These are phyloP conservation scores for Puccinia triticina DNA, from an alignment of 1,284 basidiomycete genomes.

Conservation along the genomic window DNA sequence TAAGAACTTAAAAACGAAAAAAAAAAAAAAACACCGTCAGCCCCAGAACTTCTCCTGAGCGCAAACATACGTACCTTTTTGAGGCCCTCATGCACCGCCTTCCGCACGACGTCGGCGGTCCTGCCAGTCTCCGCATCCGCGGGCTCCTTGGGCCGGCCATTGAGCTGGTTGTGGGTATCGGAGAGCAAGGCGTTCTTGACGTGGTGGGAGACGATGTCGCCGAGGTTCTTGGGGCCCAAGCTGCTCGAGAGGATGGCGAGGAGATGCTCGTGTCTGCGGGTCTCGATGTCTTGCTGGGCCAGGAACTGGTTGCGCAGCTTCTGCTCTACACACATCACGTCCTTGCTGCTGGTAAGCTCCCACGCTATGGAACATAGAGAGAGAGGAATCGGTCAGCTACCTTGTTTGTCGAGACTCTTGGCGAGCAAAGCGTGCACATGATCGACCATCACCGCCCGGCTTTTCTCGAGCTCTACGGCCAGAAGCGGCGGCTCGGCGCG, in stretches of 20 bases:
- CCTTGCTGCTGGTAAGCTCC: no score
- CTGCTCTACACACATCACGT: conserved; percentile 25
- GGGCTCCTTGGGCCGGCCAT: neutral
- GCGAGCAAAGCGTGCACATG: no score
- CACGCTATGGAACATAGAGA: no score
- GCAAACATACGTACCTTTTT: conserved; percentile 35
- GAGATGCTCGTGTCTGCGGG: conserved; percentile 14
- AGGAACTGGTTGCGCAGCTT: neutral
- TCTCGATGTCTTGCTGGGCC: conserved; percentile 11
- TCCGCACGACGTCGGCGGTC: neutral
- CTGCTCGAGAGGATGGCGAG: neutral
- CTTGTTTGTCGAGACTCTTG: no score
- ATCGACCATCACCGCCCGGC: no score
- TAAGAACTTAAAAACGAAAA: neutral
- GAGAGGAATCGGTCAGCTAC: no score
- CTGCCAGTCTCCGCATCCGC: neutral
- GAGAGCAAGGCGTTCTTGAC: neutral
- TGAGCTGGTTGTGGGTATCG: neutral
- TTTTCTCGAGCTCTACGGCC: no score
- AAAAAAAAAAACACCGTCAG: no score
- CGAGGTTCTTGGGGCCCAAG: neutral
- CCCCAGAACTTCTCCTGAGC: no score
- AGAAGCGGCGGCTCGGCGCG: no score
- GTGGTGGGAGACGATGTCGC: neutral
- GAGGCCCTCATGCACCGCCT: neutral